Conservation (phyloP, 2,329 filamentous ascomycete species). For the Verruconis gallopava region DNA sequence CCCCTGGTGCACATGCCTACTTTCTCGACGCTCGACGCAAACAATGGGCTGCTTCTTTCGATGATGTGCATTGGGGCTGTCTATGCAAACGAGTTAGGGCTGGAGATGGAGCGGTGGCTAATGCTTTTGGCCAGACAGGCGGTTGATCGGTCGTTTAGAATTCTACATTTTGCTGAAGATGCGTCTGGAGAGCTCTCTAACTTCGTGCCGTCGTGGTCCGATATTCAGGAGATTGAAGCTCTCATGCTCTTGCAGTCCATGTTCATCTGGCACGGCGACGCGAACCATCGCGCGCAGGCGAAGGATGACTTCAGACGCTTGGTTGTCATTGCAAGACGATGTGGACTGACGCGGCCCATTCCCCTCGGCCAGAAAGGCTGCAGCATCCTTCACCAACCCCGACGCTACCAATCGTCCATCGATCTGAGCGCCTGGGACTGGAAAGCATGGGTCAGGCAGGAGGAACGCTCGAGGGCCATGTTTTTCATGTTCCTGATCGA, state of each 20-base stretch:
- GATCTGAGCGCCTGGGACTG: slow-evolving; percentile 48
- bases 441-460: slow-evolving; percentile 56
- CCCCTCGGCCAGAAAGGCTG: slow-evolving; percentile 34
- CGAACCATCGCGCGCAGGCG: slow-evolving; percentile 50
- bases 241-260: slow-evolving; percentile 49
- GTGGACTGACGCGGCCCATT: slow-evolving; percentile 43
- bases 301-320: slow-evolving; percentile 46
- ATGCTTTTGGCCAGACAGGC: slow-evolving; percentile 50
- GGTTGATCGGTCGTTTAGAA: slow-evolving; percentile 42
- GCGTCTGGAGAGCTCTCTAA: background rate
- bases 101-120: slow-evolving; percentile 51
- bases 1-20: slow-evolving; percentile 59
- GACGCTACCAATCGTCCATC: slow-evolving; percentile 27
- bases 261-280: slow-evolving; percentile 58
- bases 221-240: slow-evolving; percentile 55
- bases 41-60: slow-evolving; percentile 52
- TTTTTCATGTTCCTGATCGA: slow-evolving; percentile 53
- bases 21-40: slow-evolving; percentile 52
- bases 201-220: slow-evolving; percentile 14
- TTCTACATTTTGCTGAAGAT: slow-evolving; percentile 32
- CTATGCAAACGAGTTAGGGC: slow-evolving; percentile 51
- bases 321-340: slow-evolving; percentile 43
- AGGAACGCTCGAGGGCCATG: slow-evolving; percentile 53
- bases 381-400: slow-evolving; percentile 48
- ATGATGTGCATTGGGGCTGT: slow-evolving; percentile 65